Evolutionary conservation across 768 basidiomycete species (phyloP), one percentile per base, ranked within the genome.

Genomic region (Mycena capillaripes): DNA sequence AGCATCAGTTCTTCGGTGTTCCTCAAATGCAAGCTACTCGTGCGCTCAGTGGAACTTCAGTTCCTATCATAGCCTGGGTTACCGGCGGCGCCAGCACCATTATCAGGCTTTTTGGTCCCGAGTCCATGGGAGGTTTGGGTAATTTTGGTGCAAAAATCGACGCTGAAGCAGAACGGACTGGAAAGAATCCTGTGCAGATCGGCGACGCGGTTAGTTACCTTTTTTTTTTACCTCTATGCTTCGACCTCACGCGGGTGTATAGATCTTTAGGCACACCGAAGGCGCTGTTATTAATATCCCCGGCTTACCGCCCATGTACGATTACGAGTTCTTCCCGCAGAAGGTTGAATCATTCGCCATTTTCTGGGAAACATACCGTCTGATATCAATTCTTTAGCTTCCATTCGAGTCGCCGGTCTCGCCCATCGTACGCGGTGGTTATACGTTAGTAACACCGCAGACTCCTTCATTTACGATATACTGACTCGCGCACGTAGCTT

Each of bases 251-350:
- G 17, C 16, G 17, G 2, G 19, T 40, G 48, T n/a, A 23, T 32
- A 69, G 58, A 61, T 61, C 2, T 69, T 60, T 27, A 57, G 29
- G 19, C 53, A 67, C 44, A 58, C 66, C 10, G 66, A 67, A n/a
- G 66, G 66, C 29, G 48, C 34, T 6, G 56, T 67, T 36, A 19
- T 67, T 27, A 46, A 46, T 11, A 58, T 67, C 10, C 56, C 66
- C 1, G 66, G 66, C 17, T 6, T 67, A 6, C 66, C 66, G 23
- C 55, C 66, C 1, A 67, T 67, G 66, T 27, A 58, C 32, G 65
- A 66, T 50, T 66, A 66, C n/a, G 65, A 66, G 55, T 53, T 53
- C 21, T 65, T 65, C 63, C 63, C 64, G 36, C 66, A 57, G 19
- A 66, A 67, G 53, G 66, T 58, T 27, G 3, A 11, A 19, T 9